phyloP scores from a whole-genome alignment of 2,329 filamentous ascomycete genomes.

The Ophiocordyceps robertsii region DNA sequence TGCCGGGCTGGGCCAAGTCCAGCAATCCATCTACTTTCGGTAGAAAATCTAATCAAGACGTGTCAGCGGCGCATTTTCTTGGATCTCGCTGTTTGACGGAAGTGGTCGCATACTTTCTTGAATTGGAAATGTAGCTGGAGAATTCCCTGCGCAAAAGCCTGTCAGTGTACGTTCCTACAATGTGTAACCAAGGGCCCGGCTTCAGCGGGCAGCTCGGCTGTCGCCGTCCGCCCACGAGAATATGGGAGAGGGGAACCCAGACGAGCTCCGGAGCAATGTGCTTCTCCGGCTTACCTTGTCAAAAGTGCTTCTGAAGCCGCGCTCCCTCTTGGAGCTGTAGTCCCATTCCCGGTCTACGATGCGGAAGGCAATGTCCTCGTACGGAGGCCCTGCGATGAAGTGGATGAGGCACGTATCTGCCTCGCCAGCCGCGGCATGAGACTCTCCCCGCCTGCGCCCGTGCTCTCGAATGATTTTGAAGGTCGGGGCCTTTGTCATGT shows the following conservation, averaged over 20 bases:
- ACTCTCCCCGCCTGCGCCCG: slow-evolving; percentile 78
- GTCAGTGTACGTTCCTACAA: neutral
- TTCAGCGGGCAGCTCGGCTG: too few species aligned
- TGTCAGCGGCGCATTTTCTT: neutral
- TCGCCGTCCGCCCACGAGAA: too few species aligned
- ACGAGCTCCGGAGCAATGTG: neutral
- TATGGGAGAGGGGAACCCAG: too few species aligned
- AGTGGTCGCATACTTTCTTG: slow-evolving; percentile 58
- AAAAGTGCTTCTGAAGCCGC: slow-evolving; percentile 92
- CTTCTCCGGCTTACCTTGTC: slow-evolving; percentile 56
- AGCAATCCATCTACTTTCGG: slow-evolving; percentile 1
- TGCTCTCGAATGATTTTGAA: slow-evolving; percentile 93
- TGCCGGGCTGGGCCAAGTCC: neutral
- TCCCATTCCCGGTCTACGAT: slow-evolving; percentile 99
- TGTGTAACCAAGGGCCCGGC: neutral
- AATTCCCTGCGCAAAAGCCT: slow-evolving; percentile 31
- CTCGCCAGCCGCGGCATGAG: slow-evolving; percentile 83
- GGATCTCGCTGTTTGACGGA: neutral
- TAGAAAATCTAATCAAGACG: slow-evolving; percentile 2
- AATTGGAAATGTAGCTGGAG: slow-evolving; percentile 96
- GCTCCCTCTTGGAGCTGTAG: slow-evolving; percentile 87
- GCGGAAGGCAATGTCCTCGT: slow-evolving; percentile 91
- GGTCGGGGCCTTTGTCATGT: slow-evolving; percentile 86
- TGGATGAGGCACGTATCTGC: slow-evolving; percentile 95
- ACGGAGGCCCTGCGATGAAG: slow-evolving; percentile 89